Evolutionary conservation across 2,329 filamentous ascomycete genomes (phyloP).

Genomic region (Trichoderma atroviride): DNA sequence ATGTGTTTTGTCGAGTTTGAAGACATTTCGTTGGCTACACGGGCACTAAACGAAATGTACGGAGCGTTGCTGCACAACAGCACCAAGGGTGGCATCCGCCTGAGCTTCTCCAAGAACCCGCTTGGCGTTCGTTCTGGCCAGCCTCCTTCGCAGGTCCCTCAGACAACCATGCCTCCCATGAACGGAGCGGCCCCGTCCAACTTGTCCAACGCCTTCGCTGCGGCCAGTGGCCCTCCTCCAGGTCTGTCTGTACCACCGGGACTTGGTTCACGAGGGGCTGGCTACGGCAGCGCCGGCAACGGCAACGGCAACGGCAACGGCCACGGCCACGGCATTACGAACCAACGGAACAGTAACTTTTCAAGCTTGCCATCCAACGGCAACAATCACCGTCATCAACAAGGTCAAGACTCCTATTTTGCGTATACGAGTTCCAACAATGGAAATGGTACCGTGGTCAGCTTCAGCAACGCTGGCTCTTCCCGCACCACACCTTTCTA

Average conservation of each 20-base stretch:
- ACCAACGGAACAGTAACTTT: too few species aligned
- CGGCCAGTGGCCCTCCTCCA: slow-evolving; percentile 76
- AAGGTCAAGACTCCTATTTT: background rate
- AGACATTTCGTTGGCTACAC: slow-evolving; percentile 87
- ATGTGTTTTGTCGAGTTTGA: slow-evolving; percentile 99
- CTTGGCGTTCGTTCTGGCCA: slow-evolving; percentile 86
- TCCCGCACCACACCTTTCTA: background rate
- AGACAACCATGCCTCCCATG: slow-evolving; percentile 55
- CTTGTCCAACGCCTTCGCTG: slow-evolving; percentile 61
- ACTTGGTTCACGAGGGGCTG: slow-evolving; percentile 46
- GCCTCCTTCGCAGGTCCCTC: slow-evolving; percentile 43
- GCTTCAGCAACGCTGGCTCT: background rate
- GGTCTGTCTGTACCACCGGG: slow-evolving; percentile 78
- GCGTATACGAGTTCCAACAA: background rate
- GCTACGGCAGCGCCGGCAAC: slow-evolving; percentile 31
- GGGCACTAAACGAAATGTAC: slow-evolving; percentile 86
- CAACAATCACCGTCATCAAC: background rate
- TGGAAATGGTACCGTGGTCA: background rate
- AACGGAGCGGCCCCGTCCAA: slow-evolving; percentile 60
- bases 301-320: background rate
- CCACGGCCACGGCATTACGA: background rate
- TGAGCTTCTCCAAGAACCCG: slow-evolving; percentile 98
- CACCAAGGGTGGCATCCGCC: slow-evolving; percentile 87
- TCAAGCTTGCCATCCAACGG: background rate
- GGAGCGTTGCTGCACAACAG: slow-evolving; percentile 87